These are phyloP conservation scores for Colletotrichum godetiae DNA, from an alignment of 2,329 filamentous ascomycete species.

Conservation along the genomic window DNA sequence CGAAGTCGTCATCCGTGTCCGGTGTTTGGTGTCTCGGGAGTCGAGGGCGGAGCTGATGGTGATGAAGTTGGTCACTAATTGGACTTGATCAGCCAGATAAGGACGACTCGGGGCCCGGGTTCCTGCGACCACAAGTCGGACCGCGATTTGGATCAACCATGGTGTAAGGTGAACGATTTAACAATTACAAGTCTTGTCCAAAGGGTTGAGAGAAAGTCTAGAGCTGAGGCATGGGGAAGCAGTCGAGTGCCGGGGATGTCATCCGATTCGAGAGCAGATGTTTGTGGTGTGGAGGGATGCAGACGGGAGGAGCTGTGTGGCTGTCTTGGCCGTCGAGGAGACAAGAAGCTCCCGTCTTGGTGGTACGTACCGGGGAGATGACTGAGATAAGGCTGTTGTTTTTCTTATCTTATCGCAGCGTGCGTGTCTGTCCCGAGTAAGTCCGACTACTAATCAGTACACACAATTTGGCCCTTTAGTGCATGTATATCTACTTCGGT, in stretches of 20 bases:
- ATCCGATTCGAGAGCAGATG: background rate
- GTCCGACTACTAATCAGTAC: background rate
- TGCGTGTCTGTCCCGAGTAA: fast-evolving
- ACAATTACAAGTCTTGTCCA: background rate
- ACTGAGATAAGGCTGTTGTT: background rate
- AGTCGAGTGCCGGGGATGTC: background rate
- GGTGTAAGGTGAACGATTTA: background rate
- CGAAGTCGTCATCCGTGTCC: conserved; percentile 21
- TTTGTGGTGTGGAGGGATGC: conserved; percentile 2
- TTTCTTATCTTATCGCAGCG: background rate
- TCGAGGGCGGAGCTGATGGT: conserved; percentile 18
- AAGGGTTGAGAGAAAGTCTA: background rate
- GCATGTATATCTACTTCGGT: background rate
- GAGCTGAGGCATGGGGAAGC: background rate
- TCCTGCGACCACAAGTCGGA: conserved; percentile 15
- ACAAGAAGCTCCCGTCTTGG: background rate
- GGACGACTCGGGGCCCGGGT: background rate
- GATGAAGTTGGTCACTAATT: background rate
- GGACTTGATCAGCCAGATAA: background rate
- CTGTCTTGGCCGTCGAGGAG: background rate
- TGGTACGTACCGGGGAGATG: background rate
- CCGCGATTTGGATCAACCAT: background rate
- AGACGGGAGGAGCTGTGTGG: conserved; percentile 1
- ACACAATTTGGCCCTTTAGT: fast-evolving
- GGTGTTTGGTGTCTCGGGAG: conserved; percentile 34